Evolutionary conservation across 2,329 filamentous ascomycete genomes (phyloP), one percentile per base, ranked within the genome.

Genomic region (Lojkania enalia): DNA sequence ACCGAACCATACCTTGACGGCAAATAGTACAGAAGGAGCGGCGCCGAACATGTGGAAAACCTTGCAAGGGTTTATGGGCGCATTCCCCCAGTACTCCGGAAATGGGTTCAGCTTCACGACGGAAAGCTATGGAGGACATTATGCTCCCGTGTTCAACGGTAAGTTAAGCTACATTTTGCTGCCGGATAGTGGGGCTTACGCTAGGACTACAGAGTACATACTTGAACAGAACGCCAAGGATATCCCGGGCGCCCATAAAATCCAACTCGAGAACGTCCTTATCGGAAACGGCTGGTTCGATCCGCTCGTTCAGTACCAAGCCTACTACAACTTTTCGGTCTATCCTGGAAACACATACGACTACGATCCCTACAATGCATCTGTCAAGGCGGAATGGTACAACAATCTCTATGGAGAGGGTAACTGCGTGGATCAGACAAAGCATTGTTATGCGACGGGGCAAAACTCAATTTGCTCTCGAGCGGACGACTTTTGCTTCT

Each of bases 31-130:
- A 1, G 53, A 68, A 13, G 69, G 64, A 42, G 80, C 80, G 2
- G 81, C 81, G 3, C 79, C 79, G 1, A 78, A 77, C 42, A 80
- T 84, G 69, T 84, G 79, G 78, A 80, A 77, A 62, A 80, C 78
- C 0, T 58, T 84, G 19, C 81, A 84, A 56, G 81, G 80, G 1
- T 84, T 85, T 63, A 81, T 83, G 75, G 81, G 81, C 2, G 81
- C 75, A 0, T 84, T 84, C 58, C 81, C 69, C 1, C 49, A 71
- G 23, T 72, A 72, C 49, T 59, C 66, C 0, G 66, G 75, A 15
- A 69, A 75, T 32, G 75, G 74, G 0, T 78, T 83, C 55, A 75
- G 77, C 55, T 80, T 83, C 52, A 70, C 79, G 0, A 80, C 77
- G 0, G 80, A 83, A 60, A 77, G 72, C 29, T 82, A 81, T 45